phyloP scores from a whole-genome alignment of 306 rosid genomes.

The Leucaena leucocephala region DNA sequence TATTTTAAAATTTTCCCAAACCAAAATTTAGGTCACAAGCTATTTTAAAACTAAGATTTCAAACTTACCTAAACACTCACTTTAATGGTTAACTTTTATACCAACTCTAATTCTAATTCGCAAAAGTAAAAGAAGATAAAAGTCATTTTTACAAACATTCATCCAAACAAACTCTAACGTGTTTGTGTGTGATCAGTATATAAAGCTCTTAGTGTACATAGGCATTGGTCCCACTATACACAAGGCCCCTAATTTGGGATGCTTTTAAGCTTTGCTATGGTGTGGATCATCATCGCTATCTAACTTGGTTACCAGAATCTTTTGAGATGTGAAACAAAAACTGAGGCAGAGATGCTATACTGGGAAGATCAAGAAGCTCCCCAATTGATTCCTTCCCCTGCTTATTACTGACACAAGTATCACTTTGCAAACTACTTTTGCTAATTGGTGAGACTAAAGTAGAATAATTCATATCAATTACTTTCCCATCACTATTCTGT shows the following conservation, averaged over 20 bases:
- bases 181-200: too few species aligned
- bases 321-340: slow-evolving; percentile 15
- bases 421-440: slow-evolving; percentile 32
- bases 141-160: too few species aligned
- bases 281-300: background rate
- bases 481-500: slow-evolving; percentile 25
- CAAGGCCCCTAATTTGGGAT: background rate
- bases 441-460: slow-evolving; percentile 26
- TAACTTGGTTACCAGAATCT: slow-evolving; percentile 20
- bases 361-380: slow-evolving; percentile 69
- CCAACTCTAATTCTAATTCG: too few species aligned
- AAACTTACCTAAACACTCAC: too few species aligned
- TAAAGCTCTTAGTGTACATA: background rate
- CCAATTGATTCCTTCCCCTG: slow-evolving; percentile 67
- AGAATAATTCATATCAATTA: slow-evolving; percentile 33
- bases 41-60: too few species aligned
- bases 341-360: slow-evolving; percentile 67
- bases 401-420: slow-evolving; percentile 41
- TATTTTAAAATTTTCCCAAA: too few species aligned
- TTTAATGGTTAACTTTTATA: too few species aligned
- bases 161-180: too few species aligned
- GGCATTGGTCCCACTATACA: background rate
- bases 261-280: slow-evolving; percentile 25
- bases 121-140: too few species aligned
- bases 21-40: too few species aligned